phyloP scores from a whole-genome alignment of 345 rosid genomes.

The Populus tremula region DNA sequence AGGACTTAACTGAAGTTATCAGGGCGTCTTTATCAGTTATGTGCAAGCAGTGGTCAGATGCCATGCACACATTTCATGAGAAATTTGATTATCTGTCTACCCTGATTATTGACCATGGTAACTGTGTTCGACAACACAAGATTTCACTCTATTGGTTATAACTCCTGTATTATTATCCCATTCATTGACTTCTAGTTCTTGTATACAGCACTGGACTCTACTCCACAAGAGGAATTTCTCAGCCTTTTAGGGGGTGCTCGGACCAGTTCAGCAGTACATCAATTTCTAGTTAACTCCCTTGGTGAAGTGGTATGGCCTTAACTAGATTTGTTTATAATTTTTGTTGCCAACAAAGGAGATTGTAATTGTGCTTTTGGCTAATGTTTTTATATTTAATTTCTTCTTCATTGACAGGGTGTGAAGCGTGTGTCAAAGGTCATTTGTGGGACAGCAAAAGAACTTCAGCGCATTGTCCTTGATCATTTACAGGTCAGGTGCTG shows the following conservation, averaged over 20 bases:
- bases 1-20: constrained; percentile 78
- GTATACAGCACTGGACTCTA: constrained; percentile 68
- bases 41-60: constrained; percentile 87
- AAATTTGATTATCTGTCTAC: constrained; percentile 74
- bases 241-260: constrained; percentile 89
- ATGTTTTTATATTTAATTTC: constrained; percentile 6
- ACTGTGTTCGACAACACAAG: constrained; percentile 18
- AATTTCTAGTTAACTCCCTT: constrained; percentile 79
- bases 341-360: constrained; percentile 10
- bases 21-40: constrained; percentile 70
- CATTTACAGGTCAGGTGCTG: constrained; percentile 78
- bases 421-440: constrained; percentile 82
- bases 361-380: constrained; percentile 11
- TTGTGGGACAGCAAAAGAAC: constrained; percentile 90
- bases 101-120: constrained; percentile 74
- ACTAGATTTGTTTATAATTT: constrained; percentile 8
- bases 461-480: constrained; percentile 73
- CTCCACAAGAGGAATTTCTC: constrained; percentile 91
- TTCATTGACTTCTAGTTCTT: constrained; percentile 17
- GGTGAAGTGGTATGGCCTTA: constrained; percentile 65
- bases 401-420: constrained; percentile 54
- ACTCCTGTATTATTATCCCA: constrained; percentile 17
- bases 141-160: constrained; percentile 3
- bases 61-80: constrained; percentile 66
- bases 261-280: constrained; percentile 86